Base-by-base conservation (phyloP, 2,329 filamentous ascomycete genomes). In the Neonectria faginata region DNA sequence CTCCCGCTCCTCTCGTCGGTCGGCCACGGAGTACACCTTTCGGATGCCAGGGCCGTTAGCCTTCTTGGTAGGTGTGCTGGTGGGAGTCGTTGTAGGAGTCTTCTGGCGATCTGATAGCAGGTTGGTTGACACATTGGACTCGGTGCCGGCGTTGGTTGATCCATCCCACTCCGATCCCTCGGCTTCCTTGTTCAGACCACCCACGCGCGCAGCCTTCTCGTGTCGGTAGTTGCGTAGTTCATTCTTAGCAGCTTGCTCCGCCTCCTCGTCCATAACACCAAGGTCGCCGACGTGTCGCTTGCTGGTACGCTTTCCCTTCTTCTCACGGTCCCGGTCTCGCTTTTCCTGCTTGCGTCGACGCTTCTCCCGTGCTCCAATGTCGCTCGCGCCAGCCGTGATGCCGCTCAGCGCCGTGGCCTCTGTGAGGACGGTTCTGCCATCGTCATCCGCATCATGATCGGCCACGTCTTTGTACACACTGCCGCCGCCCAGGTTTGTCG, bases 151-250 rank as follows among this genome's bases (percentile, higher is more conserved):
- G 78, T 87, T 89, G 18, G 86, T 88, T 12, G 84, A 87, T 48
- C 92, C 92, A 75, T 97, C 92, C 85, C 93, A 97, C 69, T 88
- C 83, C 64, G 89, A 92, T 65, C 90, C 92, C 71, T 97, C 95
- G 47, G 90, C 86, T 70, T 91, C 85, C 73, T 91, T 90, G 80
- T 98, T 98, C 78, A 98, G 82, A 20, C 95, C 95, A 39, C 95
- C 95, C 2, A 98, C 94, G 56, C 92, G 87, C 0, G 95, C 95
- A 2, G 93, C 84, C 77, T 91, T 92, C 81, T 98, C 95, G 75
- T 93, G 86, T 25, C 94, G 92, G 83, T 98, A 98, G 36, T 88
- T 88, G 63, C 91, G 88, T 60, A 98, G 87, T 65, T 96, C 91
- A 51, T 88, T 82, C 71, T 89, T 83, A 25, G 87, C 89, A 57